These are phyloP conservation scores for Candida succiphila DNA, from an alignment of 805 yeast species.

Conservation along the genomic window DNA sequence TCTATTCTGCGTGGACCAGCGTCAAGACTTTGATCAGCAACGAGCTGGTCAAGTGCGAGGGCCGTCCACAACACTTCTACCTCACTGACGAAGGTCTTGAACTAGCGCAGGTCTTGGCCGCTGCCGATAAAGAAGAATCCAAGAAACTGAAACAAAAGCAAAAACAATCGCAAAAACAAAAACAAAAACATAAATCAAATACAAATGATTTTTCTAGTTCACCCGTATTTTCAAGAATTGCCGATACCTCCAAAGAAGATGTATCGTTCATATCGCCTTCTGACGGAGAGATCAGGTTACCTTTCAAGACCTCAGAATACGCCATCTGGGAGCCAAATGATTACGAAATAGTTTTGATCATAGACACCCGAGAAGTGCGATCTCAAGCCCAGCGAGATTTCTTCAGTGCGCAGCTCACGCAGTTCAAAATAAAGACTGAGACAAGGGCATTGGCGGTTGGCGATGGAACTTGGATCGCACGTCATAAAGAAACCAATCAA, in stretches of 20 bases:
- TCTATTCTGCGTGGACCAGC: slow-evolving; percentile 70
- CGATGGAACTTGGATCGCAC: slow-evolving; percentile 86
- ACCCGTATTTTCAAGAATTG: neutral
- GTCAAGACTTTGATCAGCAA: slow-evolving; percentile 52
- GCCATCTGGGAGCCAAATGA: slow-evolving; percentile 50
- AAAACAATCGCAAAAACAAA: no score
- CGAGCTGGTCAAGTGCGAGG: slow-evolving; percentile 44
- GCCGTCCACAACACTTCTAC: slow-evolving; percentile 49
- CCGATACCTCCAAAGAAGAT: neutral
- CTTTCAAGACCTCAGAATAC: neutral
- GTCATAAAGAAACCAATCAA: slow-evolving; percentile 41
- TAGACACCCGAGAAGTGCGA: slow-evolving; percentile 80
- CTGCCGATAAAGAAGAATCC: slow-evolving; percentile 25
- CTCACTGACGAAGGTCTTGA: slow-evolving; percentile 63
- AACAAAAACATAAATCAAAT: neutral
- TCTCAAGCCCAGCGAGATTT: slow-evolving; percentile 60
- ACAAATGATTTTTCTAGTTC: neutral
- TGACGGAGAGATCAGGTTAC: no score
- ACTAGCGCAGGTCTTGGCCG: slow-evolving; percentile 48
- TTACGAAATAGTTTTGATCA: slow-evolving; percentile 48
- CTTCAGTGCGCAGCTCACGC: slow-evolving; percentile 45
- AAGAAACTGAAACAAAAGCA: neutral
- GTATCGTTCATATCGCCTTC: no score
- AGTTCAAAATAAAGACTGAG: slow-evolving; percentile 39
- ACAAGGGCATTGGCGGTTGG: slow-evolving; percentile 65